phyloP scores from a whole-genome alignment of 257 asterid species.

The Fraxinus quadrangulata region DNA sequence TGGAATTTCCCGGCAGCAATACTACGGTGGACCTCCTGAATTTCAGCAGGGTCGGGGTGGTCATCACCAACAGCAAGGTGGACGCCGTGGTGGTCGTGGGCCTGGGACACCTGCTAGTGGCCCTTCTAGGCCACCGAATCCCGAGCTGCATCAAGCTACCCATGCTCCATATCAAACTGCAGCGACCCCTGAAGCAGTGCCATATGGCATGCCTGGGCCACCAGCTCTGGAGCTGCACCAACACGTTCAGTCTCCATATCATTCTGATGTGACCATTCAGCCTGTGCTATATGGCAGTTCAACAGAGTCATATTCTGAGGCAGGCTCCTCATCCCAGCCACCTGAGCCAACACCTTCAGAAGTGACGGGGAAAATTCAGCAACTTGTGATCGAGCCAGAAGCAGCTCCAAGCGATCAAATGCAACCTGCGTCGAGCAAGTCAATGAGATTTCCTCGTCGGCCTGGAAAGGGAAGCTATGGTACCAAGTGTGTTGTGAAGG shows the following conservation, averaged over 20 bases:
- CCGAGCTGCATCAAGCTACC: slow-evolving; percentile 5
- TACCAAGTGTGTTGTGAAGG: slow-evolving; percentile 73
- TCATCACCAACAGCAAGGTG: slow-evolving; percentile 63
- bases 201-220: slow-evolving; percentile 34
- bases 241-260: slow-evolving; percentile 67
- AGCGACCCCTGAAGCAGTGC: background rate
- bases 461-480: slow-evolving; percentile 88
- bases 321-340: slow-evolving; percentile 57
- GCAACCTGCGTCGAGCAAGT: slow-evolving; percentile 82
- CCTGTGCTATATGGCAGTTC: slow-evolving; percentile 44
- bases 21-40: slow-evolving; percentile 40
- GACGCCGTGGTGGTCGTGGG: slow-evolving; percentile 55
- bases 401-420: slow-evolving; percentile 48
- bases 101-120: slow-evolving; percentile 37
- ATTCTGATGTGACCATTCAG: slow-evolving; percentile 47
- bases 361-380: slow-evolving; percentile 46
- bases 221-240: slow-evolving; percentile 96
- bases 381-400: slow-evolving; percentile 53
- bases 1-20: slow-evolving; percentile 43
- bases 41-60: slow-evolving; percentile 47
- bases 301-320: slow-evolving; percentile 43
- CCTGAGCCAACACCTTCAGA: slow-evolving; percentile 43
- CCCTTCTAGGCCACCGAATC: slow-evolving; percentile 21
- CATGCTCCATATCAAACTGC: background rate
- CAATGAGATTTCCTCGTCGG: slow-evolving; percentile 78